Conservation (phyloP, 768 basidiomycete species). For the Paxillus ammoniavirescens region DNA sequence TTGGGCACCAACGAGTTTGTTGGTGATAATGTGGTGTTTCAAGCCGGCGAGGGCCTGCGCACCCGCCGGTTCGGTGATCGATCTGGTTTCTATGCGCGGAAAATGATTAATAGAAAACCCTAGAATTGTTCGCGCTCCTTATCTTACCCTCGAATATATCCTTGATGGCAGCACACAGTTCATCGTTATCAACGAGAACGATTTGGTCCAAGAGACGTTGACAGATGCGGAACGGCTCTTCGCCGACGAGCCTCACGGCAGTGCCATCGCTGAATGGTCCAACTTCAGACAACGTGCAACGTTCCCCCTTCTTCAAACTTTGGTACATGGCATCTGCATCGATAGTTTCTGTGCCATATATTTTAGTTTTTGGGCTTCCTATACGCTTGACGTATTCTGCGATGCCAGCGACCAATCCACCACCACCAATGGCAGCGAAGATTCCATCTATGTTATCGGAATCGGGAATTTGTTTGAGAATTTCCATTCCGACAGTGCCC, state of each 20-base stretch:
- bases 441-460: slow-evolving; percentile 79
- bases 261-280: slow-evolving; percentile 98
- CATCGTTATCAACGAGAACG: slow-evolving; percentile 88
- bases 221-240: slow-evolving; percentile 93
- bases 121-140: neutral
- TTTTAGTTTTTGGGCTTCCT: slow-evolving; percentile 76
- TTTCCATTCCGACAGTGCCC: slow-evolving; percentile 93
- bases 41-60: slow-evolving; percentile 90
- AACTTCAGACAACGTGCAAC: slow-evolving; percentile 83
- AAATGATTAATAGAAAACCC: neutral
- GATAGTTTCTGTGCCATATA: slow-evolving; percentile 90
- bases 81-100: slow-evolving; percentile 68
- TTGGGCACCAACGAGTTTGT: slow-evolving; percentile 77
- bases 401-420: slow-evolving; percentile 90
- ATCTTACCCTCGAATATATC: slow-evolving; percentile 92
- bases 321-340: slow-evolving; percentile 93
- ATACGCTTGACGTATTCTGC: slow-evolving; percentile 91
- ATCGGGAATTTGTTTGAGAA: slow-evolving; percentile 82
- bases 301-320: slow-evolving; percentile 77
- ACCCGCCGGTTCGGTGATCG: slow-evolving; percentile 95
- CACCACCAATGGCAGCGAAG: slow-evolving; percentile 92
- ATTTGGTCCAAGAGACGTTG: slow-evolving; percentile 78
- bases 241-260: slow-evolving; percentile 93
- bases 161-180: slow-evolving; percentile 97
- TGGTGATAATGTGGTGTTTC: slow-evolving; percentile 80